A percentile compares a stretch with the other conserved stretches of the same genome.
Evolutionary conservation across 2,329 filamentous ascomycete genomes (phyloP).

Genomic region (Fusarium avenaceum): DNA sequence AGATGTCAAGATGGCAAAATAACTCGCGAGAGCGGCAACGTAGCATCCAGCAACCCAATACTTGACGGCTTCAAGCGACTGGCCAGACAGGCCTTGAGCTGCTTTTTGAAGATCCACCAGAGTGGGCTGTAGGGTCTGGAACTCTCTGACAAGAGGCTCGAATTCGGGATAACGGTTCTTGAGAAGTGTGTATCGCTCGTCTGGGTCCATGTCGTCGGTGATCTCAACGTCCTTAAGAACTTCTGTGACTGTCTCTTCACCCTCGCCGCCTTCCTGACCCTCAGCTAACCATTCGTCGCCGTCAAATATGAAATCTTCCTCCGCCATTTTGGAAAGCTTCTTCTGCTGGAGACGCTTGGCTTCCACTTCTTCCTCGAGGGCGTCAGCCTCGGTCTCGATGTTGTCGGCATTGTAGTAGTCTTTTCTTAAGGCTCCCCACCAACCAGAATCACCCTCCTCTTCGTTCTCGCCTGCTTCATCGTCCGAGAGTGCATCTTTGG

Average conservation of each 20-base stretch:
- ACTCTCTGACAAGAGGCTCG: constrained; percentile 85
- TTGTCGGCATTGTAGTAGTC: constrained; percentile 94
- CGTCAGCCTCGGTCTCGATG: constrained; percentile 74
- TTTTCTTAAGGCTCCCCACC: constrained; percentile 88
- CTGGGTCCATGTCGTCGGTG: constrained; percentile 79
- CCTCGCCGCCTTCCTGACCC: constrained; percentile 64
- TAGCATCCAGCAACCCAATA: constrained; percentile 88
- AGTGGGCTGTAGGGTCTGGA: constrained; percentile 77
- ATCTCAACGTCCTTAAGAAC: constrained; percentile 88
- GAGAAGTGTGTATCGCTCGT: constrained; percentile 82
- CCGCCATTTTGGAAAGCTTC: constrained; percentile 88
- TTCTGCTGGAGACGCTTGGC: constrained; percentile 91
- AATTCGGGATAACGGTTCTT: constrained; percentile 92
- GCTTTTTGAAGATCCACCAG: constrained; percentile 70
- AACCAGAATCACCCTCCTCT: constrained; percentile 72
- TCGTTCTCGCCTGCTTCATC: constrained; percentile 70
- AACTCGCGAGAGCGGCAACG: constrained; percentile 88
- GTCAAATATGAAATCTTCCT: constrained; percentile 94
- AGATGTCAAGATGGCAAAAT: constrained; percentile 93
- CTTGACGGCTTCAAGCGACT: constrained; percentile 75
- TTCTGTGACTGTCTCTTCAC: constrained; percentile 80
- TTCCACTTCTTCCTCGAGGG: constrained; percentile 91
- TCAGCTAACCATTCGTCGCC: constrained; percentile 84
- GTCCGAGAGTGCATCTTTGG: constrained; percentile 55
- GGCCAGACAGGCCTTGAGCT: constrained; percentile 65